Conservation (phyloP, 352 stramenopile genomes). For the Pythium periplocum region DNA sequence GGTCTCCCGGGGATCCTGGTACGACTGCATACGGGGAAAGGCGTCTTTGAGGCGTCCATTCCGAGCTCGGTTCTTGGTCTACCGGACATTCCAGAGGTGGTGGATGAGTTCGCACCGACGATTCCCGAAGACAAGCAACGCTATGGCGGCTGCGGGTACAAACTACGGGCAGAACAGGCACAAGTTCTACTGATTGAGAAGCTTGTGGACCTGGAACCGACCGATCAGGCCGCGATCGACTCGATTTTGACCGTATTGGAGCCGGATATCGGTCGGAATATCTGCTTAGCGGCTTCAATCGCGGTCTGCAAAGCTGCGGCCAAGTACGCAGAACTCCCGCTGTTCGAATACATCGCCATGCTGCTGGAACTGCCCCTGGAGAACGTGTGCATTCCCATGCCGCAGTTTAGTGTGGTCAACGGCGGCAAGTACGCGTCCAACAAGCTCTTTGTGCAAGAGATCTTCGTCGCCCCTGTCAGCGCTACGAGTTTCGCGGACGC, state of each 20-base stretch:
- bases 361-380: constrained; percentile 39
- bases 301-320: constrained; percentile 59
- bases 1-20: constrained; percentile 43
- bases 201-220: constrained; percentile 36
- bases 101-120: constrained; percentile 20
- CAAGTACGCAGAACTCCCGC: constrained; percentile 43
- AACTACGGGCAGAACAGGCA: constrained; percentile 24
- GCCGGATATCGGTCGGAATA: constrained; percentile 40
- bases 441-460: constrained; percentile 64
- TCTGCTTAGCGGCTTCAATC: constrained; percentile 55
- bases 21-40: constrained; percentile 60
- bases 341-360: constrained; percentile 49
- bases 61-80: constrained; percentile 28
- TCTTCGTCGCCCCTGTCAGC: constrained; percentile 48
- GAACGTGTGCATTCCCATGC: constrained; percentile 56
- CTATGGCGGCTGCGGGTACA: constrained; percentile 33
- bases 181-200: constrained; percentile 33
- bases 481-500: constrained; percentile 56
- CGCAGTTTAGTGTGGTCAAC: constrained; percentile 69
- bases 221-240: constrained; percentile 42
- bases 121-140: constrained; percentile 32
- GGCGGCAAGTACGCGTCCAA: constrained; percentile 54
- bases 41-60: constrained; percentile 52
- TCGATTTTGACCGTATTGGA: constrained; percentile 30
- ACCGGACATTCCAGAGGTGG: constrained; percentile 25